Evolutionary conservation across 1,284 basidiomycete species (phyloP), one percentile per base, ranked within the genome.

Genomic region (Microbotryum lychnidis-dioicae): DNA sequence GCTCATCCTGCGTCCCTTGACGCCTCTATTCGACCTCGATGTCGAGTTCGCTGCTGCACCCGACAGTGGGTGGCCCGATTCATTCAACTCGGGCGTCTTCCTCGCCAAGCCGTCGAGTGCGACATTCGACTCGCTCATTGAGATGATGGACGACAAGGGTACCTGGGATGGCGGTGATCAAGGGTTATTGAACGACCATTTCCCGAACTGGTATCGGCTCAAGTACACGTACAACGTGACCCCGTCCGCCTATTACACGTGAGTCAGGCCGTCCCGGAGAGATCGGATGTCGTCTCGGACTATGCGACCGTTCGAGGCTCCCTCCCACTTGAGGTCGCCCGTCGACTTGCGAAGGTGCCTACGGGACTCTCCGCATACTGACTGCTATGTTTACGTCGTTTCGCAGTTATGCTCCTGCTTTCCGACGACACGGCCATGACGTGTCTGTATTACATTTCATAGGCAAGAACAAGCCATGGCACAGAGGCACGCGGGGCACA

Each of bases 161-260:
- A 87, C 85, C 56, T 97, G 94, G 87, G 94, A 98, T 71, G 94
- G 94, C 7, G 94, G 91, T 23, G 94, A 97, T 77, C 94, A 97
- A 76, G 94, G 94, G 21, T 77, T 97, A 61, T 80, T 97, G 65
- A 98, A 98, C 72, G 91, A 97, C 77, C 97, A 87, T 86, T 82
- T 80, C 70, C 76, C 76, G 12, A 78, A 89, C 68, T 97, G 93
- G 93, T 83, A 94, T 71, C 82, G 90, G 67, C 83, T 97, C 68
- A 91, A 90, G 74, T 94, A 94, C 77, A 90, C 85, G 69, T 98
- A 96, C 78, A 98, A 98, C 74, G 94, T 91, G 9, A 97, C 94
- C 2, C 93, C 93, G 12, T 91, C 91, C n/a, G 91, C 91, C 57
- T 90, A 87, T 57, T 98, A 98, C 79, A 94, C 90, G 85, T 92